A percentile compares a stretch with the other conserved stretches of the same genome.
Evolutionary conservation across 805 yeast species (phyloP).

Genomic region (Candida loeiensis): DNA sequence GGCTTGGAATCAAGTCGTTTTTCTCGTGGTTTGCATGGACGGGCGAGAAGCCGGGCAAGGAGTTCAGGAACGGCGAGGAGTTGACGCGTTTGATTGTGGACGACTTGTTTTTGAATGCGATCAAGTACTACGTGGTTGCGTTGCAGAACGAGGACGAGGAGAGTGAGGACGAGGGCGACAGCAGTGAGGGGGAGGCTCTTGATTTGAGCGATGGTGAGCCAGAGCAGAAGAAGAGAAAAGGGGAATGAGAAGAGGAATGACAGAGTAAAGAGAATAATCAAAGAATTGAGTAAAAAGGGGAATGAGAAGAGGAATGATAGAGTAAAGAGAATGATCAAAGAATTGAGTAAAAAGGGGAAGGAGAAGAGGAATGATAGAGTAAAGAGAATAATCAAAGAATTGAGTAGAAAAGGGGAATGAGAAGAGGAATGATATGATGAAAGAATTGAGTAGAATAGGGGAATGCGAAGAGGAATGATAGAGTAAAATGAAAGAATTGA

Average conservation of each 20-base stretch:
- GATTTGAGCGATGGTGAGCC: conserved; percentile 53
- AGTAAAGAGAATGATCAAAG: too few relatives aligned
- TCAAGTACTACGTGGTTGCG: conserved; percentile 76
- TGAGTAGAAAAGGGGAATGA: too few relatives aligned
- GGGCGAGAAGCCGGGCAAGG: conserved; percentile 72
- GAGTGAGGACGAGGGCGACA: conserved; percentile 22
- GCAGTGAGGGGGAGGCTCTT: conserved; percentile 49
- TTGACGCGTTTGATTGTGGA: conserved; percentile 70
- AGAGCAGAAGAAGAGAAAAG: conserved; percentile 3
- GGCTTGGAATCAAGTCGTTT: conserved; percentile 75
- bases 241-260: too few relatives aligned
- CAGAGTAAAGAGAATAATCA: too few relatives aligned
- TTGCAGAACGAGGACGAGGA: conserved; percentile 59
- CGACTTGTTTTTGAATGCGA: conserved; percentile 81
- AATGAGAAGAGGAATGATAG: too few relatives aligned
- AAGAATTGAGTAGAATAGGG: background rate
- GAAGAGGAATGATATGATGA: background rate
- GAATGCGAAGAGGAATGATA: background rate
- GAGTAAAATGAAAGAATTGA: background rate
- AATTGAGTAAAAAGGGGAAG: too few relatives aligned
- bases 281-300: too few relatives aligned
- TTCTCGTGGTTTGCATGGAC: conserved; percentile 89
- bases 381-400: too few relatives aligned
- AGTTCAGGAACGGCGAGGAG: conserved; percentile 74
- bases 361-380: too few relatives aligned